Percentiles rank a stretch among this genome's conserved stretches.
Evolutionary conservation across 129 eudicot species (phyloP).

Genomic region (Flaveria robusta): DNA sequence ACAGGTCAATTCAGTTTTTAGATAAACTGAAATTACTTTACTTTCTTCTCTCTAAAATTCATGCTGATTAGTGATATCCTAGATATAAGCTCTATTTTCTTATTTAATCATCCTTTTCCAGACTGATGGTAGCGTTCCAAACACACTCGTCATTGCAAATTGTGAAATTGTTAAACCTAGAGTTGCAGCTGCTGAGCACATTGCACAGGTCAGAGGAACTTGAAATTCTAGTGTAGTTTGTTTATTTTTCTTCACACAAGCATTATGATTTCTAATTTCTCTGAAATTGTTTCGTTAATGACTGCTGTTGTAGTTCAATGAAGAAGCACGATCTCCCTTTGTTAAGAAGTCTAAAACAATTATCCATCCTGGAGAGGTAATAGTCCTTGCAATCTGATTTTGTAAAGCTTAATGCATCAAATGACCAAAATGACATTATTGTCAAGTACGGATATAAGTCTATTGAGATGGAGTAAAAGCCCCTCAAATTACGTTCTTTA

Average conservation of each 20-base stretch:
- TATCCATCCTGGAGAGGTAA: conserved; percentile 98
- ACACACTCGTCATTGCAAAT: conserved; percentile 89
- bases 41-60: background rate
- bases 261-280: background rate
- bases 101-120: conserved; percentile 21
- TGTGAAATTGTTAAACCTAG: conserved; percentile 93
- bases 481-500: background rate
- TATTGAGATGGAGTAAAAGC: background rate
- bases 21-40: background rate
- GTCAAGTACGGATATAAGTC: background rate
- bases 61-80: background rate
- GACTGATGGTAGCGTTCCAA: conserved; percentile 98
- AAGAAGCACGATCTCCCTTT: conserved; percentile 92
- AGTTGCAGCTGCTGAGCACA: conserved; percentile 97
- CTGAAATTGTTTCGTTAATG: background rate
- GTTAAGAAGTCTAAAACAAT: conserved; percentile 91
- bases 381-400: conserved; percentile 5
- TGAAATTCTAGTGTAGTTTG: background rate
- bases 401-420: background rate
- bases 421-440: background rate
- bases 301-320: conserved; percentile 64
- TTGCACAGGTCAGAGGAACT: conserved; percentile 64
- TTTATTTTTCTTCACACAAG: background rate
- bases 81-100: background rate
- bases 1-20: conserved; percentile 73